Conservation (phyloP, 306 rosid genomes). For the Malus sylvestris region DNA sequence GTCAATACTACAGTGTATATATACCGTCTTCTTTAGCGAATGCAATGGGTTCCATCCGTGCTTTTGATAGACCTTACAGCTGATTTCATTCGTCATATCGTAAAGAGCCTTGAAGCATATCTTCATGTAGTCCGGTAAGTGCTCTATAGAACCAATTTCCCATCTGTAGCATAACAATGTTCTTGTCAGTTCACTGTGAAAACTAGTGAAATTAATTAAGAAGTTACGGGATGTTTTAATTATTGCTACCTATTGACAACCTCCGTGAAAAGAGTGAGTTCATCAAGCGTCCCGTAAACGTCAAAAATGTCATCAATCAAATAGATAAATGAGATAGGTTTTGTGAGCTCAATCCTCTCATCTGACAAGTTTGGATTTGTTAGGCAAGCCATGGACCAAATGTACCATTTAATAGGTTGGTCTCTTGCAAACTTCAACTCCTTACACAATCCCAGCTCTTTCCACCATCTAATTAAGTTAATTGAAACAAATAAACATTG, state of each 20-base stretch:
- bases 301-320: constrained; percentile 64
- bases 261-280: constrained; percentile 54
- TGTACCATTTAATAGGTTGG: constrained; percentile 72
- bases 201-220: background rate
- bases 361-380: constrained; percentile 41
- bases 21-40: constrained; percentile 28
- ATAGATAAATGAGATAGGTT: constrained; percentile 55
- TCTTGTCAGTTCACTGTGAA: background rate
- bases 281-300: constrained; percentile 46
- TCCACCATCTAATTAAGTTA: constrained; percentile 54
- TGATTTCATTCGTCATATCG: constrained; percentile 45
- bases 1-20: background rate
- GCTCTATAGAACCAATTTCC: constrained; percentile 34
- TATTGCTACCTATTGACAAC: constrained; percentile 36
- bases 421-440: constrained; percentile 47
- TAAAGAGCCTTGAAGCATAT: constrained; percentile 41
- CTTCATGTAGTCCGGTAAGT: constrained; percentile 51
- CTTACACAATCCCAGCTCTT: constrained; percentile 38
- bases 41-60: constrained; percentile 45
- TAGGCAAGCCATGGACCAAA: constrained; percentile 47
- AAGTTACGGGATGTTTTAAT: background rate
- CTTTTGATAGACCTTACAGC: constrained; percentile 29
- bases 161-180: constrained; percentile 32
- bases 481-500: background rate
- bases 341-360: constrained; percentile 62